These are phyloP conservation scores for Geum urbanum DNA, from an alignment of 306 rosid species.

Conservation along the genomic window DNA sequence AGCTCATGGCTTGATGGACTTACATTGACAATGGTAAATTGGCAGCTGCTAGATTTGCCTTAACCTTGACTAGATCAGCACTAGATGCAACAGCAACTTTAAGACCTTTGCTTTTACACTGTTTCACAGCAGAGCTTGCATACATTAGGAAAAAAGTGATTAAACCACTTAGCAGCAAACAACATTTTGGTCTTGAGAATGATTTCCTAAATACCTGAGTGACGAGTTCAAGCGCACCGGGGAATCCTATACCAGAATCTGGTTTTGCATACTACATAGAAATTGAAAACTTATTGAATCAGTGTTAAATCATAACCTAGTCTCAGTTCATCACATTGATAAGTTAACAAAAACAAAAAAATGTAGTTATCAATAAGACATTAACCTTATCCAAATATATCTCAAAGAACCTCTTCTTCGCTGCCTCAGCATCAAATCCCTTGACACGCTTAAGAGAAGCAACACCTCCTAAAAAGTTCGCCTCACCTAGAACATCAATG, in stretches of 20 bases:
- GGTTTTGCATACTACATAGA: slow-evolving; percentile 87
- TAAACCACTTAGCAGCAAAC: slow-evolving; percentile 24
- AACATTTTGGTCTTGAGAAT: slow-evolving; percentile 16
- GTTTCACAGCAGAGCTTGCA: slow-evolving; percentile 22
- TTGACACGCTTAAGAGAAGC: slow-evolving; percentile 78
- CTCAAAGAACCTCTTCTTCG: slow-evolving; percentile 86
- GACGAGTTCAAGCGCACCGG: slow-evolving; percentile 89
- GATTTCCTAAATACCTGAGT: slow-evolving; percentile 53
- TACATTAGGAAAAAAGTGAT: slow-evolving; percentile 21
- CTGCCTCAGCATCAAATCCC: slow-evolving; percentile 68
- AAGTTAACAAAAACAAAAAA: not conserved
- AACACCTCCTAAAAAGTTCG: slow-evolving; percentile 92
- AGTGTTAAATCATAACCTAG: not conserved
- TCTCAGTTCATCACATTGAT: not conserved
- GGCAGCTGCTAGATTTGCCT: slow-evolving; percentile 91
- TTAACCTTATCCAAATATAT: slow-evolving; percentile 83
- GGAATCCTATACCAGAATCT: slow-evolving; percentile 90
- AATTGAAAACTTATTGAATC: slow-evolving; percentile 11
- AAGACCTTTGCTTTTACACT: slow-evolving; percentile 91
- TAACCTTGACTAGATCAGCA: slow-evolving; percentile 96
- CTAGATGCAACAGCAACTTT: slow-evolving; percentile 99
- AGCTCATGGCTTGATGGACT: slow-evolving; percentile 22
- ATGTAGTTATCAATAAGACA: not conserved
- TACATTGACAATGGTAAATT: slow-evolving; percentile 82
- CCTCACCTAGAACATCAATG: slow-evolving; percentile 66